phyloP scores from a whole-genome alignment of 2,329 filamentous ascomycete genomes.

The Beauveria sp. region DNA sequence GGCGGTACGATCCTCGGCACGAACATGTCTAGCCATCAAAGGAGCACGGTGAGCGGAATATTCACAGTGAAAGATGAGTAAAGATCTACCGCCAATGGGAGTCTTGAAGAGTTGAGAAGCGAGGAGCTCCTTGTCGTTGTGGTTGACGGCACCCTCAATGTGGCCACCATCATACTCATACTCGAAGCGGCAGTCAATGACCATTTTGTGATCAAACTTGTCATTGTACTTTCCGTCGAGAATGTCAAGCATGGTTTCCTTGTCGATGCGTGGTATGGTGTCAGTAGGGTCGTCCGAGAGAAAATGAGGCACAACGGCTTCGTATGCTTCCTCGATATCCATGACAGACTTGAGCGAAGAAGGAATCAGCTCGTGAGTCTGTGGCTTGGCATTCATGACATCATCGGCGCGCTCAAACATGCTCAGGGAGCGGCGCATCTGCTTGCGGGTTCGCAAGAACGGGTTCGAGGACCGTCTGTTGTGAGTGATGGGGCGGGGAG shows the following conservation, averaged over 20 bases:
- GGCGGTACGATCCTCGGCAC: slow-evolving; percentile 74
- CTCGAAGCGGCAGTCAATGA: slow-evolving; percentile 96
- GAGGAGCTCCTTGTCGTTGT: slow-evolving; percentile 90
- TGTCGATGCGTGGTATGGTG: slow-evolving; percentile 78
- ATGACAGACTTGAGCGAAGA: slow-evolving; percentile 61
- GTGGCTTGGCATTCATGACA: slow-evolving; percentile 67
- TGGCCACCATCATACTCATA: slow-evolving; percentile 98
- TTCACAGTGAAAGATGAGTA: slow-evolving; percentile 94
- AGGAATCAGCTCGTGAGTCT: slow-evolving; percentile 44
- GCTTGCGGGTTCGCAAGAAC: slow-evolving; percentile 70
- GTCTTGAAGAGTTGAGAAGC: slow-evolving; percentile 69
- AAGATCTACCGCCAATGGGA: slow-evolving; percentile 59
- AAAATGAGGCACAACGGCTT: slow-evolving; percentile 76
- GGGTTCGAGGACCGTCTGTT: slow-evolving; percentile 66
- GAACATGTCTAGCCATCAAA: slow-evolving; percentile 90
- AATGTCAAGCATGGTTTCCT: slow-evolving; percentile 75
- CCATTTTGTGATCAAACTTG: slow-evolving; percentile 69
- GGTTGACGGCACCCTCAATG: slow-evolving; percentile 88
- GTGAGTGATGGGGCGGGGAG: slow-evolving; percentile 59
- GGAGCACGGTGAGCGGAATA: slow-evolving; percentile 95
- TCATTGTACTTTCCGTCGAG: slow-evolving; percentile 76
- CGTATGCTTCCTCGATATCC: slow-evolving; percentile 72
- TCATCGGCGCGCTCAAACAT: slow-evolving; percentile 96
- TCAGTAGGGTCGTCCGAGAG: slow-evolving; percentile 72
- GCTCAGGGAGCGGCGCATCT: slow-evolving; percentile 85